Conservation (phyloP, 768 basidiomycete species). For the Sporobolomyces roseus region DNA sequence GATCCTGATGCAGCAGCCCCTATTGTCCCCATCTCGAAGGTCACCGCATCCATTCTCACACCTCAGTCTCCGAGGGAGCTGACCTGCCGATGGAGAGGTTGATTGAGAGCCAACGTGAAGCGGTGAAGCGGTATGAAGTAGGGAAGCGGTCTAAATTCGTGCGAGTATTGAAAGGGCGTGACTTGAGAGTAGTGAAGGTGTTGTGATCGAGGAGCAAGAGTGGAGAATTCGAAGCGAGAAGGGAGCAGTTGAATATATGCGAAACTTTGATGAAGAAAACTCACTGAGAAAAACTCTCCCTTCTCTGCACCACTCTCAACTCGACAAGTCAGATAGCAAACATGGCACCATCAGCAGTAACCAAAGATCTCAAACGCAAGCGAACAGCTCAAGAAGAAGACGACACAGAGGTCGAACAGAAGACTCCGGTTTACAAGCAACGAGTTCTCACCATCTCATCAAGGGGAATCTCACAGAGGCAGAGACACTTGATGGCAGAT, state of each 20-base stretch:
- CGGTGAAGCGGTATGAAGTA: no score
- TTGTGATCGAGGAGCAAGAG: neutral
- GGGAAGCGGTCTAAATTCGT: no score
- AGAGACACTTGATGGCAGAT: constrained; percentile 96
- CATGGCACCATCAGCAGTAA: constrained; percentile 24
- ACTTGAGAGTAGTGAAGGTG: neutral
- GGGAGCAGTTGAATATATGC: constrained; percentile 3
- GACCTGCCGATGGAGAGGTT: no score
- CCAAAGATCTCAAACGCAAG: constrained; percentile 40
- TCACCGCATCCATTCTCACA: neutral
- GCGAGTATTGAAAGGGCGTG: no score
- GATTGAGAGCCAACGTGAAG: no score
- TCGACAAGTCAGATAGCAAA: neutral
- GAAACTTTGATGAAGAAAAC: neutral
- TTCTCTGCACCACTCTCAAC: neutral
- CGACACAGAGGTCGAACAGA: neutral
- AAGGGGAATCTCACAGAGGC: constrained; percentile 87
- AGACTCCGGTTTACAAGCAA: constrained; percentile 67
- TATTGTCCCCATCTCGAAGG: neutral
- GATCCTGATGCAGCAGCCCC: no score
- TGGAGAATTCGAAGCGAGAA: neutral
- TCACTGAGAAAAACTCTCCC: neutral
- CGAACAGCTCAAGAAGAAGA: constrained; percentile 18
- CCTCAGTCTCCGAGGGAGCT: no score
- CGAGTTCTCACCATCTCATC: constrained; percentile 88